Evolutionary conservation across 2,329 filamentous ascomycete species (phyloP).

Genomic region (Talaromyces marneffei): DNA sequence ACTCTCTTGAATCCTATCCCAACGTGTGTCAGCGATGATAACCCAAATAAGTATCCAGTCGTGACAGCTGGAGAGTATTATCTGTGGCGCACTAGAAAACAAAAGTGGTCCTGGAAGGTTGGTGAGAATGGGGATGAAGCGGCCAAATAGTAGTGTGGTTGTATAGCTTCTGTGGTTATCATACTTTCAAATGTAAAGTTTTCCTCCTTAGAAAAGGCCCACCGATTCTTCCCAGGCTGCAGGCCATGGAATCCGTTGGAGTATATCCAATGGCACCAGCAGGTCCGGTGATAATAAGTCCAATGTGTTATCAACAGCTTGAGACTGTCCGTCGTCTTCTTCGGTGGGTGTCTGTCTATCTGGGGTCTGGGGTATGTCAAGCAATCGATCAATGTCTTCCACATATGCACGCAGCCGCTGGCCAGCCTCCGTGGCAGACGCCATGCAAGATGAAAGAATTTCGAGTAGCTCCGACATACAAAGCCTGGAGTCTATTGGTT

Average conservation of each 20-base stretch:
- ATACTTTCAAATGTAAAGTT: too few relatives aligned
- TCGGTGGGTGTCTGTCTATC: neutral
- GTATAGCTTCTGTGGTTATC: too few relatives aligned
- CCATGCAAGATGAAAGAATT: conserved; percentile 3
- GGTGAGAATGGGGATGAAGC: neutral
- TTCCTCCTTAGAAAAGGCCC: neutral
- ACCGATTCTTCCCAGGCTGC: conserved; percentile 3
- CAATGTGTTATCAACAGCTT: neutral
- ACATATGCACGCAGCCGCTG: conserved; percentile 5
- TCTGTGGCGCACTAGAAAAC: conserved; percentile 7
- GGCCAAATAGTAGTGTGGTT: neutral
- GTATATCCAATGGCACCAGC: conserved; percentile 5
- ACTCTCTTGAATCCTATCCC: conserved; percentile 22
- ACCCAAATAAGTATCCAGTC: conserved; percentile 28
- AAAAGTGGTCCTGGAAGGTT: neutral
- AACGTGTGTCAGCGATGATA: conserved; percentile 23
- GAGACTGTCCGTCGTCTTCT: neutral
- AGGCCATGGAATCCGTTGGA: conserved; percentile 5
- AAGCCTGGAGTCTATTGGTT: neutral
- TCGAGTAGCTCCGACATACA: conserved; percentile 8
- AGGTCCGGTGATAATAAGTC: neutral
- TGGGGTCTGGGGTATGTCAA: neutral
- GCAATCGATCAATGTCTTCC: conserved; percentile 5
- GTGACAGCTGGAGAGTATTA: conserved; percentile 30
- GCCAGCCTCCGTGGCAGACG: neutral